These are phyloP conservation scores for Cairneyella variabilis DNA, from an alignment of 495 filamentous ascomycete species.

Conservation along the genomic window DNA sequence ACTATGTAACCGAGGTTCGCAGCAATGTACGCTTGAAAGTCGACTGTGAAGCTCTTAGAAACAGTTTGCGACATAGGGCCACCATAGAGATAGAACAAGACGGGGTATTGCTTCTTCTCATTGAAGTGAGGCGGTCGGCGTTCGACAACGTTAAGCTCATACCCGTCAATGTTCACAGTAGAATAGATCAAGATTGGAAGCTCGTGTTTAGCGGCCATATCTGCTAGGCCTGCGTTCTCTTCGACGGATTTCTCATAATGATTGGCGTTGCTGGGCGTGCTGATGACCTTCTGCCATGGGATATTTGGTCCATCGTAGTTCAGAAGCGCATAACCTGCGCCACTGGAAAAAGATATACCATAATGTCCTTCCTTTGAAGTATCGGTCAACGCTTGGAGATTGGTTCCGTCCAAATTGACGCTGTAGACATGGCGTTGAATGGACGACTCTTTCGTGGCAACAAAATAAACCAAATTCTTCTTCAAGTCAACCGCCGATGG, in stretches of 20 bases:
- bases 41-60: slow-evolving; percentile 72
- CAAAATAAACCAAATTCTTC: slow-evolving; percentile 84
- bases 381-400: slow-evolving; percentile 68
- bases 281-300: slow-evolving; percentile 89
- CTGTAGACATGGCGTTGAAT: slow-evolving; percentile 89
- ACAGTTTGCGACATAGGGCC: slow-evolving; percentile 89
- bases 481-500: slow-evolving; percentile 84
- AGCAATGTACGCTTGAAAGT: slow-evolving; percentile 89
- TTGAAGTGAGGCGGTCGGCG: slow-evolving; percentile 89
- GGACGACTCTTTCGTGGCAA: slow-evolving; percentile 80
- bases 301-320: slow-evolving; percentile 80
- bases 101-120: slow-evolving; percentile 79
- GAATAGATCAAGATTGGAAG: slow-evolving; percentile 82
- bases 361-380: slow-evolving; percentile 78
- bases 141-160: slow-evolving; percentile 81
- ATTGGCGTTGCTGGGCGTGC: slow-evolving; percentile 65
- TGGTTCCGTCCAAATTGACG: slow-evolving; percentile 76
- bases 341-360: slow-evolving; percentile 77
- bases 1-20: slow-evolving; percentile 89
- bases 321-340: slow-evolving; percentile 75
- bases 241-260: slow-evolving; percentile 69
- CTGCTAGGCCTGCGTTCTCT: slow-evolving; percentile 64
- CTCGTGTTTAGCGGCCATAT: slow-evolving; percentile 68
- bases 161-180: slow-evolving; percentile 77
- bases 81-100: slow-evolving; percentile 89